Percentiles rank a stretch among this genome's conserved stretches.
Evolutionary conservation across 106 monocot genomes (phyloP).

Genomic region (Posidonia australis): DNA sequence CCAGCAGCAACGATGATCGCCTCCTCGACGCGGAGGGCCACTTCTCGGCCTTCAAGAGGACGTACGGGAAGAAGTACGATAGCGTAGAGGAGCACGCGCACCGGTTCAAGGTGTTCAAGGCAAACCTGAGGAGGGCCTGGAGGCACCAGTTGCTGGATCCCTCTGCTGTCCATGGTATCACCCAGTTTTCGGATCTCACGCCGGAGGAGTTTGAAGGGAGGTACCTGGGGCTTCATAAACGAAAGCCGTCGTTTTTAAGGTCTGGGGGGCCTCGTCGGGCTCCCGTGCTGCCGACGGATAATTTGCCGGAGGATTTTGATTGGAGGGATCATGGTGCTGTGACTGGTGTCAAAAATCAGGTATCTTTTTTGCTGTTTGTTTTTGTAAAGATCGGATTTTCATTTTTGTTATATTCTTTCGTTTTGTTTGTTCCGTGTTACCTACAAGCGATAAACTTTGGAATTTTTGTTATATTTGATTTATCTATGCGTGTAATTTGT

Average conservation of each 20-base stretch:
- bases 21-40: slow-evolving; percentile 45
- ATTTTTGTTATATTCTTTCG: no score
- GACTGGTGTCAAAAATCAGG: slow-evolving; percentile 75
- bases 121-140: slow-evolving; percentile 48
- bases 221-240: slow-evolving; percentile 39
- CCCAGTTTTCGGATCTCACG: slow-evolving; percentile 83
- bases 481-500: not conserved
- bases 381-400: no score
- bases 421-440: no score
- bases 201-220: slow-evolving; percentile 55
- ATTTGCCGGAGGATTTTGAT: slow-evolving; percentile 72
- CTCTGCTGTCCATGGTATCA: slow-evolving; percentile 69
- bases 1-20: not conserved
- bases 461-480: not conserved
- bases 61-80: slow-evolving; percentile 45
- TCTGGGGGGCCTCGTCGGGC: slow-evolving; percentile 20
- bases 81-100: slow-evolving; percentile 33
- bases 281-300: slow-evolving; percentile 58
- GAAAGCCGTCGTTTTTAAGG: slow-evolving; percentile 1
- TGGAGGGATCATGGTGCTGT: slow-evolving; percentile 92
- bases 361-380: slow-evolving; percentile 9
- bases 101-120: slow-evolving; percentile 55
- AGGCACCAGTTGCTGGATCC: slow-evolving; percentile 78
- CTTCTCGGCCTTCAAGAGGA: slow-evolving; percentile 41
- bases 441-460: not conserved